These are phyloP conservation scores for Paracamarosporium sp. DNA, from an alignment of 2,329 filamentous ascomycete genomes.

Conservation along the genomic window DNA sequence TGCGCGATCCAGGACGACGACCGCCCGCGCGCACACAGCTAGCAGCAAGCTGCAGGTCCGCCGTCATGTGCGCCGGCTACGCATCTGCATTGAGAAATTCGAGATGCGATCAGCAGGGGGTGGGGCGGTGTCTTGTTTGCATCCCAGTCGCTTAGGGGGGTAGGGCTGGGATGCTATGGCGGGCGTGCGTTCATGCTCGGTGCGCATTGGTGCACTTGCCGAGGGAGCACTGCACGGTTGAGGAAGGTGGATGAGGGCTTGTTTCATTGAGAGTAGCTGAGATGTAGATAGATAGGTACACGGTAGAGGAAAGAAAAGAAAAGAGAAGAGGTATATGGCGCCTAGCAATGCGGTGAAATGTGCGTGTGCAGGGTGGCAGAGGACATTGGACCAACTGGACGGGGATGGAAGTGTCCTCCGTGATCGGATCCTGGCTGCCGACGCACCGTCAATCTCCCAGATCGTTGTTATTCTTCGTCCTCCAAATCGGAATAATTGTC, in stretches of 20 bases:
- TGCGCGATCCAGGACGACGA: background rate
- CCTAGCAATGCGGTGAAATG: background rate
- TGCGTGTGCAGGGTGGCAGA: background rate
- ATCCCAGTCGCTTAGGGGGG: background rate
- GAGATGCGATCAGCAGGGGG: background rate
- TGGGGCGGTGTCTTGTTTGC: background rate
- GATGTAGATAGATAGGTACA: background rate
- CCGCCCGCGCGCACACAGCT: background rate
- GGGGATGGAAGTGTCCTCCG: too few species aligned
- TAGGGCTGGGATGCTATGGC: background rate
- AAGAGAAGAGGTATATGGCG: background rate
- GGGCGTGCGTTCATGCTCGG: slow-evolving; percentile 13
- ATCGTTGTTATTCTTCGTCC: background rate
- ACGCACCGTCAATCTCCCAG: background rate
- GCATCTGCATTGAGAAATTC: background rate
- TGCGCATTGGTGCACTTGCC: slow-evolving; percentile 14
- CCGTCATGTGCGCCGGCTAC: slow-evolving; percentile 4
- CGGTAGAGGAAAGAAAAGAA: too few species aligned
- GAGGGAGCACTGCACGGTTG: background rate
- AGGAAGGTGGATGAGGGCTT: slow-evolving; percentile 11
- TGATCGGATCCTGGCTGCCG: background rate
- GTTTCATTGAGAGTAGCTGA: background rate
- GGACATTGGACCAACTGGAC: too few species aligned
- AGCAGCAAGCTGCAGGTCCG: background rate
- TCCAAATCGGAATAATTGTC: background rate